Evolutionary conservation across 495 filamentous ascomycete species (phyloP), one percentile per base, ranked within the genome.

Genomic region (Aspergillus mulundensis): DNA sequence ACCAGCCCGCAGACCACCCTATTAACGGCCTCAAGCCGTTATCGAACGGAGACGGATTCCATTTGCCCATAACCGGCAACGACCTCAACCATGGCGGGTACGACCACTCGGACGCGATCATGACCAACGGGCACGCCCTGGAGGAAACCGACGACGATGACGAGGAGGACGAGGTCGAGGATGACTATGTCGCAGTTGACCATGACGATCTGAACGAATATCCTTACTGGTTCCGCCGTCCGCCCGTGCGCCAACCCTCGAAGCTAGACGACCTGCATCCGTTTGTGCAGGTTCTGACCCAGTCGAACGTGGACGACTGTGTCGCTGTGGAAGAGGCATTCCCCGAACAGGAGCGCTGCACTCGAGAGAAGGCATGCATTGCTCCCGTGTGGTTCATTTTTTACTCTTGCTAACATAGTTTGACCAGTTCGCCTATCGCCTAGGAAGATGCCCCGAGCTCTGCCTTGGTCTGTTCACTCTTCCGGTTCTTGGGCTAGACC

Each of bases 261-360:
- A 70, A 73, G 56, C 58, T 77, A 39, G 76, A 81, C 59, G 72
- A 81, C 34, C 62, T 87, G 54, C 82, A 87, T 61, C 88, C 88
- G 2, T 88, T 87, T 53, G 81, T 87, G 5, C 84, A 89, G 56
- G 80, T 86, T 15, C 78, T 97, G 34, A 87, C 81, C 21, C 68
- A 82, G 43, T 84, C 84, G 0, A 88, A 96, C 64, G 72, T 90
- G 11, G 89, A 94, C 0, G 84, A 87, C 19, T 93, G 89, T 67
- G 72, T 90, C 23, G 74, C 74, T 14, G 79, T 97, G 32, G 92
- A 97, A 69, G 82, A 85, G 45, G 82, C 87, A 2, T 96, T 96
- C 62, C 79, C 84, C 0, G 74, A 88, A 57, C 71, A 77, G 6
- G 86, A 95, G 70, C 79, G 89, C 36, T 87, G 86, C 58, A 81